Base-by-base conservation (phyloP, 2,329 filamentous ascomycete species). In the Neofusicoccum kwambonambiense region DNA sequence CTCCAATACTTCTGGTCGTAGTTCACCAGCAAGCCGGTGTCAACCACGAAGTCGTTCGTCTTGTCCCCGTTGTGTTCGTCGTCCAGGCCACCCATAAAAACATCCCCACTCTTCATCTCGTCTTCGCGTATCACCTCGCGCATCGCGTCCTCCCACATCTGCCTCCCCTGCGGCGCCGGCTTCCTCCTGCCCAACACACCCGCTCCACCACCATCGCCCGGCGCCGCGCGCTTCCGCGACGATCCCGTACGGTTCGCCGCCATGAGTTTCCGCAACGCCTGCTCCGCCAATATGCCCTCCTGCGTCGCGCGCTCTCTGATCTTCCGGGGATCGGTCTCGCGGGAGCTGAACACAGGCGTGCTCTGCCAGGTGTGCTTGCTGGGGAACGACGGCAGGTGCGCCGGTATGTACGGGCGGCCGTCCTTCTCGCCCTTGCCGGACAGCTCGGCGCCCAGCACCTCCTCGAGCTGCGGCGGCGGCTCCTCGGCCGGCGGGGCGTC, bases 281-380 rank as follows among this genome's bases (percentile, higher is more conserved):
- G 85, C 73, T 90, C 88, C 7, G 87, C 88, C 66, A 87, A 75
- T 51, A 88, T 82, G 13, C 87, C 87, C 72, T 90, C 88, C 70
- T 89, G 83, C 3, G 87, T 89, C 4, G 87, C 87, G 65, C 83
- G 81, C 71, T 90, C 88, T 42, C 86, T 77, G 52, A 89, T 85
- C 68, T 81, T 83, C 42, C 86, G 79, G 2, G 86, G 82, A 68
- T 89, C 87, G 39, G 79, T 83, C 67, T 89, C 86, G 66, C 87
- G 82, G 44, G 83, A 75, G 1, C 84, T 82, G 67, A 82, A 88
- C 3, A 89, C 84, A 0, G 85, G 79, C 1, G 87, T 89, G 31
- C 83, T 76, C 68, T 83, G 83, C 77, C 87, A 90, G 0, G 88
- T 88, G 73, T 90, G 87, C 71, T 82, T 84, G 57, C 86, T 86